Conservation (phyloP, 192 early-diverging fungal genomes). For the Chytriomyces sp. region DNA sequence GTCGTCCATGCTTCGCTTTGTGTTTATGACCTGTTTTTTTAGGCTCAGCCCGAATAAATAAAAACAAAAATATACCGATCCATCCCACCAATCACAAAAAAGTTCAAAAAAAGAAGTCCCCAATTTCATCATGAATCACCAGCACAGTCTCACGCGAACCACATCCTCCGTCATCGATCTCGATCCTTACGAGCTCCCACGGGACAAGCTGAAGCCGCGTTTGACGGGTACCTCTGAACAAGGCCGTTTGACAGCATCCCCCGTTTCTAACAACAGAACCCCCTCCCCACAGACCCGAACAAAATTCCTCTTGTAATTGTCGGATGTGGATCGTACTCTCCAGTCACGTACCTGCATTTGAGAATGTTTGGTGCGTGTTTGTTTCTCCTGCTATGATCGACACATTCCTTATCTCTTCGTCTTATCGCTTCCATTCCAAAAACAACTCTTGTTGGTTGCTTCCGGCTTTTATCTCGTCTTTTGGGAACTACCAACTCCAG, state of each 20-base stretch:
- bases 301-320: conserved; percentile 89
- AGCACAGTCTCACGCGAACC: not conserved
- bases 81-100: not conserved
- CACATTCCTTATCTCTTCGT: not conserved
- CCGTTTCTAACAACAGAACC: not conserved
- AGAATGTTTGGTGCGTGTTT: conserved; percentile 92
- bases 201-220: conserved; percentile 1
- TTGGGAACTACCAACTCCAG: conserved; percentile 39
- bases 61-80: not conserved
- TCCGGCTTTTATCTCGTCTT: not conserved
- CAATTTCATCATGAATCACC: not conserved
- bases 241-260: not conserved
- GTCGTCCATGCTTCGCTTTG: not conserved
- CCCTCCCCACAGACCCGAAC: conserved; percentile 15
- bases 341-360: conserved; percentile 95
- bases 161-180: not conserved
- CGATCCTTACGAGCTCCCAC: conserved; percentile 9
- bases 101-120: not conserved
- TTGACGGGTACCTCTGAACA: conserved; percentile 10
- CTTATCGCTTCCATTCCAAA: conserved; percentile 3
- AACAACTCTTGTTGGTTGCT: not conserved
- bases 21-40: not conserved
- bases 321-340: conserved; percentile 96
- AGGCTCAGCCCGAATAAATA: not conserved
- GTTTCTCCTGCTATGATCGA: not conserved